These are phyloP conservation scores for Pythium biforme DNA, from an alignment of 352 stramenopile species.

Conservation along the genomic window DNA sequence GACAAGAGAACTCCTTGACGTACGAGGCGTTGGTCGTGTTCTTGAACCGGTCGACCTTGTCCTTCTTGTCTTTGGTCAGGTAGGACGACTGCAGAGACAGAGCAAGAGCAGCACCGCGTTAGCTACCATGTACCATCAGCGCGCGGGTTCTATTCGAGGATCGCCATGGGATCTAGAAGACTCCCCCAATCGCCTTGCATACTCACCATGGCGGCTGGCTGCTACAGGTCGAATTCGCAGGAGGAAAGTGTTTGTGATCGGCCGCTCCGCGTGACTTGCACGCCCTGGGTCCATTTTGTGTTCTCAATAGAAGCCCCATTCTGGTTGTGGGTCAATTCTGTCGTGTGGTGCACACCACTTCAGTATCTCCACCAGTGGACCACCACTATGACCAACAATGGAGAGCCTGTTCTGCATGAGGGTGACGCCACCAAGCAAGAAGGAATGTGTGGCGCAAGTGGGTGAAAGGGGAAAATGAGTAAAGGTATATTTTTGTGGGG, in stretches of 20 bases:
- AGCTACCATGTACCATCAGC: background rate
- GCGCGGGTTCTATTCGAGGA: background rate
- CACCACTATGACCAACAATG: too few species aligned
- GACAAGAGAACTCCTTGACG: slow-evolving; percentile 1
- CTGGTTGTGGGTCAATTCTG: background rate
- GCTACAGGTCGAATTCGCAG: slow-evolving; percentile 2
- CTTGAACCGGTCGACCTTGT: slow-evolving; percentile 70
- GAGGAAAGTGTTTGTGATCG: slow-evolving; percentile 1
- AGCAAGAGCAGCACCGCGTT: background rate
- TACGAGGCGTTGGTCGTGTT: slow-evolving; percentile 76
- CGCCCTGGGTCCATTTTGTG: background rate
- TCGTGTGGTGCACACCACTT: slow-evolving; percentile 16
- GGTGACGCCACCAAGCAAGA: too few species aligned
- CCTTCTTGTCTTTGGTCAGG: slow-evolving; percentile 58
- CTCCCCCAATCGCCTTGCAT: background rate
- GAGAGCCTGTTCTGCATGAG: too few species aligned
- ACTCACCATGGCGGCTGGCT: background rate
- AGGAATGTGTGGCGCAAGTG: background rate
- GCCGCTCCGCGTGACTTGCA: background rate
- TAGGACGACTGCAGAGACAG: slow-evolving; percentile 14
- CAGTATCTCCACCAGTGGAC: too few species aligned
- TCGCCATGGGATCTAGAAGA: background rate
- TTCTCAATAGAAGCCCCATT: slow-evolving; percentile 3
- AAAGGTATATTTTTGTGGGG: slow-evolving; percentile 15
- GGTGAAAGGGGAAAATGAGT: slow-evolving; percentile 1